A percentile compares a stretch with the other conserved stretches of the same genome.
These are phyloP conservation scores for Colletotrichum higginsianum DNA, from an alignment of 2,329 filamentous ascomycete species.

Conservation along the genomic window DNA sequence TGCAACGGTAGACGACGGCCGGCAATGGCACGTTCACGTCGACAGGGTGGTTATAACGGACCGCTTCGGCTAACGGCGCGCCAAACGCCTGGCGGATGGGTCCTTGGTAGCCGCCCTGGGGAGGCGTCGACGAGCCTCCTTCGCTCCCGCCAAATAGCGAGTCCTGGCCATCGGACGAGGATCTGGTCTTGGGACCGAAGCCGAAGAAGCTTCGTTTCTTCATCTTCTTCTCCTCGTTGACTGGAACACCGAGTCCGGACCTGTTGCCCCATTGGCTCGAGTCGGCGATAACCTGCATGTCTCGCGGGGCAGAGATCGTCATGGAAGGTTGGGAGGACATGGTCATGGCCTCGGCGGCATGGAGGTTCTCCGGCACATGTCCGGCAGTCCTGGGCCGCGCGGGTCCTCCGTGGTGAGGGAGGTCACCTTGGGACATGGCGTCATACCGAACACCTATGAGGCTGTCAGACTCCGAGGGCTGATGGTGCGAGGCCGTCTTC, in stretches of 20 bases:
- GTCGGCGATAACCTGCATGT: slow-evolving; percentile 87
- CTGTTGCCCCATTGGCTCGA: slow-evolving; percentile 90
- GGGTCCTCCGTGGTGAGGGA: slow-evolving; percentile 59
- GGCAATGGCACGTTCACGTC: slow-evolving; percentile 85
- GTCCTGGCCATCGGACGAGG: slow-evolving; percentile 72
- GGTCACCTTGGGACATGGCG: slow-evolving; percentile 66
- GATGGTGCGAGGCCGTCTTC: slow-evolving; percentile 52
- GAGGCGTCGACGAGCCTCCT: slow-evolving; percentile 60
- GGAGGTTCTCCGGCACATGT: slow-evolving; percentile 52
- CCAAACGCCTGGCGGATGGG: slow-evolving; percentile 85
- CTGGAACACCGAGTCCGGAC: slow-evolving; percentile 63
- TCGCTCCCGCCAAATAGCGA: slow-evolving; percentile 66
- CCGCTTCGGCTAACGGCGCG: slow-evolving; percentile 86
- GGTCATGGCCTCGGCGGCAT: slow-evolving; percentile 46
- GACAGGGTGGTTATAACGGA: slow-evolving; percentile 81
- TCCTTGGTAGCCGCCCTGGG: slow-evolving; percentile 62
- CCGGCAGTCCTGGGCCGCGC: slow-evolving; percentile 55
- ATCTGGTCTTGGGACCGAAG: slow-evolving; percentile 73
- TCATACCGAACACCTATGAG: slow-evolving; percentile 74
- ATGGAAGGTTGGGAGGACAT: slow-evolving; percentile 60
- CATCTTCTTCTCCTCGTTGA: slow-evolving; percentile 81
- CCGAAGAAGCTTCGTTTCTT: slow-evolving; percentile 86
- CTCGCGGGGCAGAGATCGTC: slow-evolving; percentile 87
- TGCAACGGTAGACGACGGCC: slow-evolving; percentile 93
- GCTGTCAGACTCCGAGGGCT: slow-evolving; percentile 59